These are phyloP conservation scores for Wickerhamiella siamensis DNA, from an alignment of 805 yeast species.

Conservation along the genomic window DNA sequence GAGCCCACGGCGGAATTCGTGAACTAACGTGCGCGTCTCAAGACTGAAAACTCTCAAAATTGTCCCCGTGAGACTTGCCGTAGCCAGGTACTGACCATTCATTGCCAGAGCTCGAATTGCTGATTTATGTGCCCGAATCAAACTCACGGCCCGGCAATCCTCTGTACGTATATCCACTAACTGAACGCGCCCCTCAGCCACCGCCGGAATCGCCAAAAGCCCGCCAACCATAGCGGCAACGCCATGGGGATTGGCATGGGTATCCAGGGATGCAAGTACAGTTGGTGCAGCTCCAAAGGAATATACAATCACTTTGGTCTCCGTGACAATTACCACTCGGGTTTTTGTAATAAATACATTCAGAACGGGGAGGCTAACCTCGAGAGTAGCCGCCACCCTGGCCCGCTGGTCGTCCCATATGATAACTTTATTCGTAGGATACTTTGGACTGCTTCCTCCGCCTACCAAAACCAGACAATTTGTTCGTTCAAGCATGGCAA, in stretches of 20 bases:
- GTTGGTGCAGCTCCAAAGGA: slow-evolving; percentile 73
- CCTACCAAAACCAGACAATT: slow-evolving; percentile 84
- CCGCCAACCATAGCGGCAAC: slow-evolving; percentile 41
- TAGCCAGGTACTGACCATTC: slow-evolving; percentile 55
- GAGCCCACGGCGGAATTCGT: slow-evolving; percentile 78
- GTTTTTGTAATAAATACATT: slow-evolving; percentile 63
- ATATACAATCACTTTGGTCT: slow-evolving; percentile 54
- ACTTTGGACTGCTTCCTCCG: slow-evolving; percentile 70
- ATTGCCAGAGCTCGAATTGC: slow-evolving; percentile 48
- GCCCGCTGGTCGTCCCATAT: slow-evolving; percentile 88
- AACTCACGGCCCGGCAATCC: slow-evolving; percentile 46
- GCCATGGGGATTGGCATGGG: slow-evolving; percentile 48
- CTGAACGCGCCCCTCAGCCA: slow-evolving; percentile 64
- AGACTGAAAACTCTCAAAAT: slow-evolving; percentile 62
- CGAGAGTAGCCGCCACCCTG: slow-evolving; percentile 55
- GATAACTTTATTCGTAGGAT: slow-evolving; percentile 62
- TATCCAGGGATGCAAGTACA: slow-evolving; percentile 47
- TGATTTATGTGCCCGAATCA: slow-evolving; percentile 66
- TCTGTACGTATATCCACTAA: slow-evolving; percentile 50
- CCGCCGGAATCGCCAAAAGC: slow-evolving; percentile 63
- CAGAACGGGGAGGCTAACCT: slow-evolving; percentile 61
- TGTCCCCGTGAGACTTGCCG: slow-evolving; percentile 75
- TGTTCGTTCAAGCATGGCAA: slow-evolving; percentile 77
- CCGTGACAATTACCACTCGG: slow-evolving; percentile 58
- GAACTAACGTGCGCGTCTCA: slow-evolving; percentile 50